Conservation (phyloP, 805 yeast species). For the Metschnikowia peoriensis region DNA sequence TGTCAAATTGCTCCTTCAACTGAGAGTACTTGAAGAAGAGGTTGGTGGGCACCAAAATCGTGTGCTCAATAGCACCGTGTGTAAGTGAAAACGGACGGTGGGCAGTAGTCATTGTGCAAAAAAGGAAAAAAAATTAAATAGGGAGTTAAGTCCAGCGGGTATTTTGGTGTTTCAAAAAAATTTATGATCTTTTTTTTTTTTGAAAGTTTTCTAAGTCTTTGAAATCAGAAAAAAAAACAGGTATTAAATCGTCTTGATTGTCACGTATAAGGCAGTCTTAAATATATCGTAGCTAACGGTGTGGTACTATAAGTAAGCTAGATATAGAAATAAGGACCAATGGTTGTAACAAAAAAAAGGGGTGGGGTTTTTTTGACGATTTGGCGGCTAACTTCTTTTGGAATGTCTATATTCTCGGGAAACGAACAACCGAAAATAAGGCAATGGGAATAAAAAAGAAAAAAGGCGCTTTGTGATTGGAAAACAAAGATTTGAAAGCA, state of each 20-base stretch:
- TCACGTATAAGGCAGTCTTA: neutral
- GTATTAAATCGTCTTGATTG: neutral
- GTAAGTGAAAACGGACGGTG: conserved; percentile 76
- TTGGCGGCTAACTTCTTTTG: neutral
- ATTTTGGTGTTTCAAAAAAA: neutral
- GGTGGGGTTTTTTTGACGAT: neutral
- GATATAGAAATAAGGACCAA: neutral
- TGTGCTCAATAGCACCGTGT: conserved; percentile 87
- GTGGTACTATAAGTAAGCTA: neutral
- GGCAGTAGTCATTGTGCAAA: conserved; percentile 22
- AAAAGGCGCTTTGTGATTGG: no score
- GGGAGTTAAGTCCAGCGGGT: neutral
- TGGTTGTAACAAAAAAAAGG: neutral
- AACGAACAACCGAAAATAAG: neutral
- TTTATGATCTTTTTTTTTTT: neutral
- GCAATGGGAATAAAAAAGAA: neutral
- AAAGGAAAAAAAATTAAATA: neutral
- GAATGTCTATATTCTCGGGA: neutral
- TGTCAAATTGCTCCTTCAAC: conserved; percentile 80
- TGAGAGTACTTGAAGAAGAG: conserved; percentile 80
- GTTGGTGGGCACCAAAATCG: conserved; percentile 80
- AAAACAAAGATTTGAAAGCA: no score
- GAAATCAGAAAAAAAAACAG: neutral
- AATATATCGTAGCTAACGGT: neutral
- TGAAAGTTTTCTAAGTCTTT: neutral